Conservation (phyloP, 2,329 filamentous ascomycete species). For the Xylariomycetidae sp. region DNA sequence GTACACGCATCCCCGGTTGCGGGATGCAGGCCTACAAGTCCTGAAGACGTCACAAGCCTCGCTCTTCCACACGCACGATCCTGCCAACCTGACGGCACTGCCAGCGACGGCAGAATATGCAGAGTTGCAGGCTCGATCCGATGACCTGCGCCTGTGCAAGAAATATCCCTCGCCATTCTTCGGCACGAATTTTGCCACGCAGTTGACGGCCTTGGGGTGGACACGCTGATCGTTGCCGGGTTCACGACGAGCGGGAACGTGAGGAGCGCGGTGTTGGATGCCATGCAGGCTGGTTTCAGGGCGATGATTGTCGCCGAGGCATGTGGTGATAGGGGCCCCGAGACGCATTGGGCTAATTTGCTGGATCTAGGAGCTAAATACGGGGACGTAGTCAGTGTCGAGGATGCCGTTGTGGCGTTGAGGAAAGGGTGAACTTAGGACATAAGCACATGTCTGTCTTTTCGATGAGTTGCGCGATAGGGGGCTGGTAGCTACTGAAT, state of each 20-base stretch:
- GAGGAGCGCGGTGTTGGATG: background rate
- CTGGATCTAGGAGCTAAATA: background rate
- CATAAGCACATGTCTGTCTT: too few relatives aligned
- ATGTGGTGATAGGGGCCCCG: background rate
- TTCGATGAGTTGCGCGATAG: too few relatives aligned
- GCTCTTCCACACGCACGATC: background rate
- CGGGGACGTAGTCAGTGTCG: background rate
- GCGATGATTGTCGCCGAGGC: background rate
- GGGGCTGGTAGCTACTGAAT: too few relatives aligned
- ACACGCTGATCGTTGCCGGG: background rate
- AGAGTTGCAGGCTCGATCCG: background rate
- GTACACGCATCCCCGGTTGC: background rate
- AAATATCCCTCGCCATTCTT: background rate
- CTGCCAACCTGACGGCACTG: background rate
- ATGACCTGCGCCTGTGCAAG: background rate
- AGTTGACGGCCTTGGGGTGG: background rate
- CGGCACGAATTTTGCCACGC: background rate
- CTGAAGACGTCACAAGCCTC: background rate
- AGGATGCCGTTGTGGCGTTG: background rate
- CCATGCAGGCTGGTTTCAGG: background rate
- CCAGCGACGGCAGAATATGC: background rate
- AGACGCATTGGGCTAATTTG: background rate
- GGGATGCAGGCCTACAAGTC: background rate
- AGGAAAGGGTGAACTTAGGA: too few relatives aligned
- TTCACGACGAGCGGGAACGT: background rate